Conservation (phyloP, 164 flowering plant species). For the Magnolia sinica region DNA sequence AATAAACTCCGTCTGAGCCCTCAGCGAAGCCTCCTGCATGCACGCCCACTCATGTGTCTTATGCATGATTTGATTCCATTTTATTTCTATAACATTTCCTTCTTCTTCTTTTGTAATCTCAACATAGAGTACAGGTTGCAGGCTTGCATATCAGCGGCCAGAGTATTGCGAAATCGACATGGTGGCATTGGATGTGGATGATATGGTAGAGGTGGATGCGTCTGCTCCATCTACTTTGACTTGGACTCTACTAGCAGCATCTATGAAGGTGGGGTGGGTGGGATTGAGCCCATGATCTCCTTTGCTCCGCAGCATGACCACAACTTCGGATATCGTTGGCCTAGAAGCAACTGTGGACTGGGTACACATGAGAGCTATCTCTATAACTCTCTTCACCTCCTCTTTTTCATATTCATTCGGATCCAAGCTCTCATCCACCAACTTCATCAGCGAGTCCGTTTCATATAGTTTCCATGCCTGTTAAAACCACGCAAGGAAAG, state of each 20-base stretch:
- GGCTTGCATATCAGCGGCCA: conserved; percentile 1
- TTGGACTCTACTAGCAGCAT: conserved; percentile 5
- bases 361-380: conserved; percentile 47
- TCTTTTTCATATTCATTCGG: conserved; percentile 22
- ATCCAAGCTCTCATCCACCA: conserved; percentile 41
- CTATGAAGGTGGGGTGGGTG: conserved; percentile 30
- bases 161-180: conserved; percentile 7
- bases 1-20: no score
- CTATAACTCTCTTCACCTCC: conserved; percentile 32
- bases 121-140: no score
- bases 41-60: no score
- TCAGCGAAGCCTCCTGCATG: no score
- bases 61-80: no score
- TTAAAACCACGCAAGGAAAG: not conserved
- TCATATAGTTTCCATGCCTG: conserved; percentile 43
- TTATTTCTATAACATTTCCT: no score
- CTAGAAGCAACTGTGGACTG: conserved; percentile 35
- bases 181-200: conserved; percentile 9
- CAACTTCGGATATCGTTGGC: conserved; percentile 53
- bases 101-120: no score
- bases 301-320: conserved; percentile 26
- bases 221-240: not conserved
- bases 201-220: not conserved
- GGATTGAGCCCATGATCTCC: conserved; percentile 11
- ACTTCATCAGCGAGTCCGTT: conserved; percentile 19